Base-by-base conservation (phyloP, 177 flowering plant genomes). In the Tripterygium wilfordii region DNA sequence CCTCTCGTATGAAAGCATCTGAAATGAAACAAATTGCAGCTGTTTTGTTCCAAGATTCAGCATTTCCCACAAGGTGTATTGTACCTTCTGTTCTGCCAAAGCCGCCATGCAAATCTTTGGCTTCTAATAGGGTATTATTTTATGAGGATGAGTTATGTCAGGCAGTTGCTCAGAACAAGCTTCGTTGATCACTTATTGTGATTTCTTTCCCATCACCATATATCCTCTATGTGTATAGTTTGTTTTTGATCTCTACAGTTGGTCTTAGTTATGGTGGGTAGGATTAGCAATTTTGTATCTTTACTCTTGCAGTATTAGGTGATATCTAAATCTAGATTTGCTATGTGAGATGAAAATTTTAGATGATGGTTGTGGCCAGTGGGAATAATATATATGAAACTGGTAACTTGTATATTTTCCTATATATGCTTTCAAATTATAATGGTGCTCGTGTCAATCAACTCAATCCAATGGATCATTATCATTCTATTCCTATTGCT, bases 151-250 rank as follows among this genome's bases (percentile, higher is more conserved):
- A 88, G 57, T 56, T 92, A 24, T 92, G 98, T 72, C 94, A 88
- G 46, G 98, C 98, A 44, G 98, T 88, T 62, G 86, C 98, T 56
- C 91, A 92, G 66, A 92, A 88, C 62, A 92, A 86, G 53, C 94
- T 92, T 41, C 83, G 65, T 41, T 91, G 70, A 80, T 53, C 37
- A 22, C 28, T 22, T 26, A 15, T 21, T n/a, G 5, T 26, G 42
- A 40, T 32, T 43, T 31, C 6, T 42, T 10, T 48, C 40, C 6
- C 36, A 21, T 21, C 10, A 16, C 44, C 37, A 39, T 25, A 24
- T 46, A 29, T 30, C 37, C 54, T 15, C 36, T 41, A 8, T 67
- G 50, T 78, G 52, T 69, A 72, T 63, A 69, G 53, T 37, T 48
- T 51, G 37, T 40, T 42, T 43, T 41, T 30, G 23, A 29, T 30